Percentiles rank a stretch among this genome's conserved stretches.
Evolutionary conservation across 2,329 filamentous ascomycete genomes (phyloP).

Genomic region (Fusarium albosuccineum): DNA sequence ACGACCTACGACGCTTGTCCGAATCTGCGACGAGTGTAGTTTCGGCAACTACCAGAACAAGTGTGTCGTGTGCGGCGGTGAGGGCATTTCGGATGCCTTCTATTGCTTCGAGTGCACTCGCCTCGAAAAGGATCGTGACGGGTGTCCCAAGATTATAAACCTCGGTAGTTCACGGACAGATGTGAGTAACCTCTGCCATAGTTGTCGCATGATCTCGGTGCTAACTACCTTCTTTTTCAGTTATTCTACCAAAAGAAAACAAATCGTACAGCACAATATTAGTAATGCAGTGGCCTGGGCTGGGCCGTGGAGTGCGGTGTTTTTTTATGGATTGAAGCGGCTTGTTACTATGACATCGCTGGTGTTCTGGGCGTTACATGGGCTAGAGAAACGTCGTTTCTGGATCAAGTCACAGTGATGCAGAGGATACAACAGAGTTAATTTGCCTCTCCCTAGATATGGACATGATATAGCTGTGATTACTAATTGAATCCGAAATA

Average conservation of each 20-base stretch:
- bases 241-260: slow-evolving; percentile 77
- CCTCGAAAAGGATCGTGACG: slow-evolving; percentile 95
- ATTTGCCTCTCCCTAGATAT: slow-evolving; percentile 22
- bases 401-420: slow-evolving; percentile 28
- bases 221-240: slow-evolving; percentile 52
- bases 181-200: slow-evolving; percentile 62
- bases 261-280: slow-evolving; percentile 70
- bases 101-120: slow-evolving; percentile 99
- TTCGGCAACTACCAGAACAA: slow-evolving; percentile 99
- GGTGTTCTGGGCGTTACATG: slow-evolving; percentile 41
- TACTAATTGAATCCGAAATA: slow-evolving; percentile 31
- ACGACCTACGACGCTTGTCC: slow-evolving; percentile 94
- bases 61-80: slow-evolving; percentile 97
- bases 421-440: slow-evolving; percentile 28
- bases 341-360: slow-evolving; percentile 37
- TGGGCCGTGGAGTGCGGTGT: slow-evolving; percentile 52
- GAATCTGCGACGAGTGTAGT: slow-evolving; percentile 99
- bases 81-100: slow-evolving; percentile 97
- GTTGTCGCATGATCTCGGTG: neutral
- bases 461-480: slow-evolving; percentile 21
- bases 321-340: slow-evolving; percentile 26
- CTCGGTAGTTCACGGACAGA: slow-evolving; percentile 95
- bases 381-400: slow-evolving; percentile 23
- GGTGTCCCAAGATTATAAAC: slow-evolving; percentile 99
- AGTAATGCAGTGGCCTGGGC: slow-evolving; percentile 63